Conservation (phyloP, 177 flowering plant species). For the Telopea speciosissima region DNA sequence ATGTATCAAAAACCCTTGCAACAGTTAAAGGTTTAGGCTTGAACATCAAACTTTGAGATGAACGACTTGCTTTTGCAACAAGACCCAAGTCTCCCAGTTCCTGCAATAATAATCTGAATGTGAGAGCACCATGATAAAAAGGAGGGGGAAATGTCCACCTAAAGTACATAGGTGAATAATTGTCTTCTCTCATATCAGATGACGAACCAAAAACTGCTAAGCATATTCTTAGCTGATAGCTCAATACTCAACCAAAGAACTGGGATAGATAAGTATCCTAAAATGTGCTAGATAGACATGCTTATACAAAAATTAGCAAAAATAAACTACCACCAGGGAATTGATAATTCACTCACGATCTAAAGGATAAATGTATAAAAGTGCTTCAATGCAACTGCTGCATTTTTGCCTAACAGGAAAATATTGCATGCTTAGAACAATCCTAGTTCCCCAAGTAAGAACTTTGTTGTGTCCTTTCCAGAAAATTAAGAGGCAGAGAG, state of each 20-base stretch:
- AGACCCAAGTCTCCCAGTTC: slow-evolving; percentile 89
- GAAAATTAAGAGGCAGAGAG: too few relatives aligned
- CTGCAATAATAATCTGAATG: slow-evolving; percentile 24
- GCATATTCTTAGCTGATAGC: background rate
- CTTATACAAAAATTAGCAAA: background rate
- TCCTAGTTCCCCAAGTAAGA: too few relatives aligned
- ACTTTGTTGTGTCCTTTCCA: too few relatives aligned
- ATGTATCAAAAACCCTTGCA: slow-evolving; percentile 76
- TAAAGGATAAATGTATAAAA: too few relatives aligned
- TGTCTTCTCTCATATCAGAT: background rate
- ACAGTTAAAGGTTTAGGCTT: slow-evolving; percentile 72
- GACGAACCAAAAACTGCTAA: too few relatives aligned
- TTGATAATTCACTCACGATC: background rate
- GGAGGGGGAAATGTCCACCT: background rate
- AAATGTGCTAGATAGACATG: background rate
- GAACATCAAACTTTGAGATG: slow-evolving; percentile 73
- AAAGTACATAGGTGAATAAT: background rate
- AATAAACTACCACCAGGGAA: background rate
- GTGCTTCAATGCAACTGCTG: too few relatives aligned
- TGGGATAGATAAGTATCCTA: too few relatives aligned
- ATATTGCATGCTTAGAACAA: too few relatives aligned
- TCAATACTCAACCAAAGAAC: too few relatives aligned
- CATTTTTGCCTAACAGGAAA: too few relatives aligned
- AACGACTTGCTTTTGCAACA: slow-evolving; percentile 88
- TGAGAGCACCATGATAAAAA: background rate